Evolutionary conservation across 371 early-diverging fungal species (phyloP), one percentile per base, ranked within the genome.

Genomic region (Circinella minor): DNA sequence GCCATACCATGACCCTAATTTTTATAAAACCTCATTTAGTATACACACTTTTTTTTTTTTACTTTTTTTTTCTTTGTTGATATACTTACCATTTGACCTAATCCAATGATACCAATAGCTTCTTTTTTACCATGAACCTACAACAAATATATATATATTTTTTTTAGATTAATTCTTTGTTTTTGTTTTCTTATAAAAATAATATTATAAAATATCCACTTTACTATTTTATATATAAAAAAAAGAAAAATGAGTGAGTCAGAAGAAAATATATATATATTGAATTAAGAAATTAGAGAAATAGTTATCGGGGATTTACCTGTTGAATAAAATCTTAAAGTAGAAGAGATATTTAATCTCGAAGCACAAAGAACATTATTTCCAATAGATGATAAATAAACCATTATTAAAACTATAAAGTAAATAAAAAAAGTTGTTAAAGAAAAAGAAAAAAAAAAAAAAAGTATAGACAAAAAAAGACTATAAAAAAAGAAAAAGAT

Each of bases 1-100:
- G 97, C 97, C 98, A 98, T 98, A 59, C 89, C 90, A 69, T 81
- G 86, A 20, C 95, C 92, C 86, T 86, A 57, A 11, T 47, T 36
- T 55, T n/a, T 27, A 39, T n/a, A 55, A 37, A 13, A 37, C 36
- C 43, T n/a, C 18, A 51, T 13, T 51, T 17, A 13, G 51, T 13
- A 61, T 20, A 18, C 13, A 20, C 51, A 8, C 8, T 15, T 5
- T 14, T 8, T 49, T 13, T 27, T 34, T 3, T 36, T 43, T 49
- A 1, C 51, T 51, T n/a, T 14, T n/a, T n/a, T n/a, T n/a, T n/a
- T n/a, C 14, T 49, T 8, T 4, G 9, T 6, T 6, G 9, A 39
- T 4, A 15, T 59, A n/a, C 34, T 59, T 84, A 81, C 96, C 99
- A 98, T 98, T 79, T 96, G 94, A 9, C 99, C 99, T 37, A 98